A percentile compares a stretch with the other conserved stretches of the same genome.
Conservation (phyloP, 1,284 basidiomycete genomes). For the Trichosporon sp. region DNA sequence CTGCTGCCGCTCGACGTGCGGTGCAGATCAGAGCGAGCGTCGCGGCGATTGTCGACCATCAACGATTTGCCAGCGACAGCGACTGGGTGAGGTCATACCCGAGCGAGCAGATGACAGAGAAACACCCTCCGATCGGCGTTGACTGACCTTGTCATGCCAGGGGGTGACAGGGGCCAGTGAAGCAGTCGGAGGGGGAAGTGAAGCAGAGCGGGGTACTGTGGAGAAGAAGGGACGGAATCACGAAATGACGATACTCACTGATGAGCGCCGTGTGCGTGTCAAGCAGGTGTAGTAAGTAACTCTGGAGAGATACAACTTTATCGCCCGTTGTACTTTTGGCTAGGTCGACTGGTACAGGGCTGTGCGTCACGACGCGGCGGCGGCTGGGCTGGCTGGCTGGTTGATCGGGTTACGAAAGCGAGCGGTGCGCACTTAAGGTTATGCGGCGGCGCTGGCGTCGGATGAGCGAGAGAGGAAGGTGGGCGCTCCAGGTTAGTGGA, state of each 20-base stretch:
- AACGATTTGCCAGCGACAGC: slow-evolving; percentile 5
- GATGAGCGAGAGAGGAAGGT: slow-evolving; percentile 17
- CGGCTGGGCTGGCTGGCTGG: background rate
- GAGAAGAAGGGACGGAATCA: background rate
- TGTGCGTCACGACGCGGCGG: background rate
- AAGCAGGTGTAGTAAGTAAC: background rate
- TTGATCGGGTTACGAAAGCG: background rate
- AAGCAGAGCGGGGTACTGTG: background rate
- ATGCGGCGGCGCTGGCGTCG: slow-evolving; percentile 17
- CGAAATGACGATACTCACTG: slow-evolving; percentile 9
- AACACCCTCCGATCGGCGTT: slow-evolving; percentile 1
- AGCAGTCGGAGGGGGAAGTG: background rate
- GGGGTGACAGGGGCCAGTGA: slow-evolving; percentile 14
- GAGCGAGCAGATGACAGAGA: background rate
- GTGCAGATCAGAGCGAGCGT: background rate
- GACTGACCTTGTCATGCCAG: slow-evolving; percentile 13
- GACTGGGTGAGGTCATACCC: slow-evolving; percentile 5
- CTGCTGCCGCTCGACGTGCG: background rate
- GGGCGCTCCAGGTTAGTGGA: slow-evolving; percentile 19
- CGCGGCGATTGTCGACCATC: slow-evolving; percentile 8
- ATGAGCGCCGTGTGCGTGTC: background rate
- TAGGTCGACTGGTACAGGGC: background rate
- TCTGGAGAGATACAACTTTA: slow-evolving; percentile 8
- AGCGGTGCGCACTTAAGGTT: slow-evolving; percentile 18
- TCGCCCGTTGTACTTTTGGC: slow-evolving; percentile 3